Percentiles rank a stretch among this genome's conserved stretches.
phyloP scores from a whole-genome alignment of 805 yeast species.

The Lipomyces spencermartinsiae region DNA sequence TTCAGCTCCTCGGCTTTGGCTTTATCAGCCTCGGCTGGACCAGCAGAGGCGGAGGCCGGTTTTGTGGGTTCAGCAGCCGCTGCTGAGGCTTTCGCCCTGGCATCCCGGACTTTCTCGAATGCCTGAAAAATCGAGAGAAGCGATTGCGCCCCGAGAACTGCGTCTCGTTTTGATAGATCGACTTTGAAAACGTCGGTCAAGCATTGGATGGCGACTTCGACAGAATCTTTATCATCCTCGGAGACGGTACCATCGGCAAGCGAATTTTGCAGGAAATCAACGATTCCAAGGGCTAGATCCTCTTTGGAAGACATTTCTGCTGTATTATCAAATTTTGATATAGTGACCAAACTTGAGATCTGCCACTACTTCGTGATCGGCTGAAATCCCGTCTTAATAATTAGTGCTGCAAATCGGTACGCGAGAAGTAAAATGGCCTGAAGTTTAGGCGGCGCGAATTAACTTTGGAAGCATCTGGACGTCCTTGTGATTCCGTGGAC shows the following conservation, averaged over 20 bases:
- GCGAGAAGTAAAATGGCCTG: not conserved
- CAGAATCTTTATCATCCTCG: slow-evolving; percentile 83
- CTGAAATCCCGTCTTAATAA: not conserved
- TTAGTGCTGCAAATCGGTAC: not conserved
- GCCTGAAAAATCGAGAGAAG: slow-evolving; percentile 57
- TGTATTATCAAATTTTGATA: not conserved
- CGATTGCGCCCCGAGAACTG: slow-evolving; percentile 49
- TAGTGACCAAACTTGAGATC: not conserved
- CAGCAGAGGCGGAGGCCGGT: slow-evolving; percentile 42
- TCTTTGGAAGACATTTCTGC: slow-evolving; percentile 23
- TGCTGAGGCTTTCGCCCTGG: slow-evolving; percentile 35
- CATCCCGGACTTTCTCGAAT: slow-evolving; percentile 48
- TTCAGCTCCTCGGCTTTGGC: slow-evolving; percentile 85
- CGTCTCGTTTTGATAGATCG: slow-evolving; percentile 51
- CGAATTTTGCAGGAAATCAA: slow-evolving; percentile 68
- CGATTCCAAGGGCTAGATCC: slow-evolving; percentile 67
- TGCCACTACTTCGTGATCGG: not conserved
- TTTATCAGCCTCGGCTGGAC: slow-evolving; percentile 53
- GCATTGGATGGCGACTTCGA: slow-evolving; percentile 84
- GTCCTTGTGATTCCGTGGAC: not conserved
- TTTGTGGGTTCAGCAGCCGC: slow-evolving; percentile 34
- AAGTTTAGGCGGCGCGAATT: not conserved
- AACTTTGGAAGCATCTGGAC: slow-evolving; percentile 2
- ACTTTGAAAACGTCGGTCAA: slow-evolving; percentile 84
- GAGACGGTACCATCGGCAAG: slow-evolving; percentile 67